Conservation (phyloP, 352 stramenopile genomes). For the Phytophthora agathidicida region DNA sequence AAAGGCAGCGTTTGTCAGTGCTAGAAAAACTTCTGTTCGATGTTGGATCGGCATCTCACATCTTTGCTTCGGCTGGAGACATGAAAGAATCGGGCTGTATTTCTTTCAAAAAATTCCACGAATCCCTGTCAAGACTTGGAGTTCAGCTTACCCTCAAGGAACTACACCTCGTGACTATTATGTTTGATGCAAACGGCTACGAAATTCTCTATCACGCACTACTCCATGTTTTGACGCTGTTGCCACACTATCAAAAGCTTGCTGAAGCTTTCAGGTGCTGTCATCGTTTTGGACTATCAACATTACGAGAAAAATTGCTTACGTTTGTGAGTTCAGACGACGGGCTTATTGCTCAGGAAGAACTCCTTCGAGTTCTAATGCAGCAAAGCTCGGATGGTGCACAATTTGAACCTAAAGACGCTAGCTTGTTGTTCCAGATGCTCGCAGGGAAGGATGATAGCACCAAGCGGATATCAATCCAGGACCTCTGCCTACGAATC, state of each 20-base stretch:
- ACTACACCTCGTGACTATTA: constrained; percentile 48
- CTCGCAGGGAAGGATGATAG: constrained; percentile 7
- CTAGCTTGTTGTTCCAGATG: constrained; percentile 45
- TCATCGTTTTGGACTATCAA: constrained; percentile 40
- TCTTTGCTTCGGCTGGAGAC: constrained; percentile 51
- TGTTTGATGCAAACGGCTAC: constrained; percentile 56
- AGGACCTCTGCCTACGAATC: constrained; percentile 40
- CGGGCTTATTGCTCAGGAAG: constrained; percentile 40
- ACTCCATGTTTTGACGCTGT: constrained; percentile 41
- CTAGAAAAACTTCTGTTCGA: constrained; percentile 39
- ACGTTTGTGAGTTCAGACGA: constrained; percentile 43
- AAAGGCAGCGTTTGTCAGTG: constrained; percentile 32
- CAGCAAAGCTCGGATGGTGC: constrained; percentile 24
- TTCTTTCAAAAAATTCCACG: constrained; percentile 52
- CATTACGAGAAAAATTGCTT: constrained; percentile 47
- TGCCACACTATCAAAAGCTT: constrained; percentile 29
- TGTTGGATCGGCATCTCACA: constrained; percentile 36
- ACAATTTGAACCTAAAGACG: constrained; percentile 46
- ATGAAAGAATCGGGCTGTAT: constrained; percentile 48
- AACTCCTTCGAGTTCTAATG: constrained; percentile 52
- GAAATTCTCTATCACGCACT: constrained; percentile 60
- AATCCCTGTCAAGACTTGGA: constrained; percentile 41
- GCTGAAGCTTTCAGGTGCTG: constrained; percentile 39
- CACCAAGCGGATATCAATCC: constrained; percentile 38
- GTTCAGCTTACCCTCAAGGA: constrained; percentile 46